phyloP scores from a whole-genome alignment of 2,329 filamentous ascomycete species.

The Calonectria pseudoturangicola region DNA sequence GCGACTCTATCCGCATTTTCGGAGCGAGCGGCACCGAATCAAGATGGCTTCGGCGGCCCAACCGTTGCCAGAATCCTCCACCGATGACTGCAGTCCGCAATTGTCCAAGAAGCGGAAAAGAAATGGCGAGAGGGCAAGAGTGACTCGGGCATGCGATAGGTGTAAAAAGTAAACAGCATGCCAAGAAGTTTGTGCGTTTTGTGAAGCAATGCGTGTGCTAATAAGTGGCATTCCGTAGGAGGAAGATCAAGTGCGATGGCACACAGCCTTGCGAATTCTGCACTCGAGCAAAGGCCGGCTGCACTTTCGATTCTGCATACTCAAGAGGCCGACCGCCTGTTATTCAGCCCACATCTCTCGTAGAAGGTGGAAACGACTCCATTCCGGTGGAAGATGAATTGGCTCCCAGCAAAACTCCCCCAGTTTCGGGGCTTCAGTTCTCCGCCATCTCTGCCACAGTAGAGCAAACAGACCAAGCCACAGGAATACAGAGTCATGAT shows the following conservation, averaged over 20 bases:
- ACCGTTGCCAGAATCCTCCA: conserved; percentile 6
- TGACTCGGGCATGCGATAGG: conserved; percentile 53
- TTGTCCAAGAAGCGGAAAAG: conserved; percentile 51
- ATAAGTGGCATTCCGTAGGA: conserved; percentile 38
- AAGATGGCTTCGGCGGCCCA: conserved; percentile 29
- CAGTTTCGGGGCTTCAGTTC: conserved; percentile 35
- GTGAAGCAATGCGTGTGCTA: conserved; percentile 29
- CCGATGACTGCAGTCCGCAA: conserved; percentile 26
- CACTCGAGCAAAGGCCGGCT: conserved; percentile 43
- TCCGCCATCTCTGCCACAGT: not conserved
- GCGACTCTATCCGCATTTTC: conserved; percentile 9
- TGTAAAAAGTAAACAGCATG: conserved; percentile 52
- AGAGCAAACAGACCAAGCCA: conserved; percentile 16
- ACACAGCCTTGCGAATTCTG: conserved; percentile 53
- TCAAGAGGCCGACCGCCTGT: conserved; percentile 50
- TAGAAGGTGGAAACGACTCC: conserved; percentile 28
- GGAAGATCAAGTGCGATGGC: conserved; percentile 54
- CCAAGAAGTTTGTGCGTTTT: not conserved
- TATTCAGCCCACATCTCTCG: conserved; percentile 44
- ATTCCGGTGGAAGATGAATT: conserved; percentile 22
- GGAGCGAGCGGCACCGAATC: conserved; percentile 31
- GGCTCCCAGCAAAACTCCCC: conserved; percentile 1
- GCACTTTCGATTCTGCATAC: conserved; percentile 54
- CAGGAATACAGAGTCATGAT: conserved; percentile 34
- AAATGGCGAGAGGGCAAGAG: conserved; percentile 49